Evolutionary conservation across 2,329 filamentous ascomycete species (phyloP).

Genomic region (Ceratocystis variospora): DNA sequence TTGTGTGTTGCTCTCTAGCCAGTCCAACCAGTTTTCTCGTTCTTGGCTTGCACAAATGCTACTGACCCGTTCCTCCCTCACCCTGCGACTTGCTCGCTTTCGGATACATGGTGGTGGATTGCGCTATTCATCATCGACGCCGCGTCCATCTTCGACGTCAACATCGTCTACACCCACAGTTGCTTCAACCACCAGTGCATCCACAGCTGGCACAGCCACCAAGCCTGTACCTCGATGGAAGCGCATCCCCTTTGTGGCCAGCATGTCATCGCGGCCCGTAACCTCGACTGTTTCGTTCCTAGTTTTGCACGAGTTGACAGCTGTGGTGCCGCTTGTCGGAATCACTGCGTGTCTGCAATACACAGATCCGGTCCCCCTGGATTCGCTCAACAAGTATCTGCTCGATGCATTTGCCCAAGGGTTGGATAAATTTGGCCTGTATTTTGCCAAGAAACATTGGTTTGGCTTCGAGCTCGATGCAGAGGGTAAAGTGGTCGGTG

Average conservation of each 20-base stretch:
- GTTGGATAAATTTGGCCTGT: slow-evolving; percentile 60
- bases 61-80: background rate
- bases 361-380: slow-evolving; percentile 53
- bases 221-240: slow-evolving; percentile 1
- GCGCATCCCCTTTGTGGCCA: slow-evolving; percentile 43
- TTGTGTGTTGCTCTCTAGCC: no score
- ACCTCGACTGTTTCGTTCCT: slow-evolving; percentile 79
- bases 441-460: slow-evolving; percentile 69
- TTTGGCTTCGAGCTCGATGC: slow-evolving; percentile 42
- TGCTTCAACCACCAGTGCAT: background rate
- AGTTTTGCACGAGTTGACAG: slow-evolving; percentile 82
- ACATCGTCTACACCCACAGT: background rate
- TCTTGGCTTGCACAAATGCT: background rate
- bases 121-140: slow-evolving; percentile 6
- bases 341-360: slow-evolving; percentile 71
- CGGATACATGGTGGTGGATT: background rate
- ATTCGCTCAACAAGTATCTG: slow-evolving; percentile 37
- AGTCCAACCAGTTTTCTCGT: no score
- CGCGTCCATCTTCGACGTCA: background rate
- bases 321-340: slow-evolving; percentile 62
- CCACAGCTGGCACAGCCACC: background rate
- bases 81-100: background rate
- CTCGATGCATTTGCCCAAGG: slow-evolving; percentile 44
- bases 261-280: slow-evolving; percentile 61
- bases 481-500: slow-evolving; percentile 26